Percentiles rank a stretch among this genome's conserved stretches.
Conservation (phyloP, 2,329 filamentous ascomycete species). For the Calonectria pseudoturangicola region DNA sequence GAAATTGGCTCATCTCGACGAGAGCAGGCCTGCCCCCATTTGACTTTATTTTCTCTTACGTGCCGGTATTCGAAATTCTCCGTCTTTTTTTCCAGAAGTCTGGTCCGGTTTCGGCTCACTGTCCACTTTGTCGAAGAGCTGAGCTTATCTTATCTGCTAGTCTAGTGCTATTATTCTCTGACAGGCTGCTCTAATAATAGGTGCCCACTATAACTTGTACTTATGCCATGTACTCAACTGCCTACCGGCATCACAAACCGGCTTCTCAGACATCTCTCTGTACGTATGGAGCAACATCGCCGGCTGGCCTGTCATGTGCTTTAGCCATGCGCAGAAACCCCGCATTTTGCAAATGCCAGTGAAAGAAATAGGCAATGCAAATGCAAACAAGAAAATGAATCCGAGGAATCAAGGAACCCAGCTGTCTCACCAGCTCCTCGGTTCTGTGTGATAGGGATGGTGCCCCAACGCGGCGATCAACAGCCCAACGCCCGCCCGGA, state of each 20-base stretch:
- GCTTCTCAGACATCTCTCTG: slow-evolving; percentile 4
- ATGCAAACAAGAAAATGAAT: neutral
- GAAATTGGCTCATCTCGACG: slow-evolving; percentile 18
- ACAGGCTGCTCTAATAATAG: slow-evolving; percentile 26
- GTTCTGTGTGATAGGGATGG: neutral
- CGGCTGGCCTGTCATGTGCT: neutral
- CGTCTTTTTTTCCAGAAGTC: slow-evolving; percentile 4
- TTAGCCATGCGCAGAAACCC: slow-evolving; percentile 1
- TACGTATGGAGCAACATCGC: neutral
- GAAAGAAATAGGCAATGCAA: slow-evolving; percentile 1
- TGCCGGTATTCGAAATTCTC: slow-evolving; percentile 9
- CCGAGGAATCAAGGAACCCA: too few relatives aligned
- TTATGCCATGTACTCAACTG: neutral
- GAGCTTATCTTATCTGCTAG: slow-evolving; percentile 16
- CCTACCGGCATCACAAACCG: slow-evolving; percentile 13
- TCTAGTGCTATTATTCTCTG: neutral
- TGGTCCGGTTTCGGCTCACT: slow-evolving; percentile 18
- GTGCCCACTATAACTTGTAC: slow-evolving; percentile 11
- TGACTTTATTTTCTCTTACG: slow-evolving; percentile 11
- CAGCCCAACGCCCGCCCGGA: neutral
- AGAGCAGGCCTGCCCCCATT: neutral
- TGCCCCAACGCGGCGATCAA: neutral
- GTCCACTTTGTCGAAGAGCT: neutral
- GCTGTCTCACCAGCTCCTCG: neutral
- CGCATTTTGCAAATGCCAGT: neutral